These are phyloP conservation scores for Eruca vesicaria DNA, from an alignment of 441 rosid species.

Conservation along the genomic window DNA sequence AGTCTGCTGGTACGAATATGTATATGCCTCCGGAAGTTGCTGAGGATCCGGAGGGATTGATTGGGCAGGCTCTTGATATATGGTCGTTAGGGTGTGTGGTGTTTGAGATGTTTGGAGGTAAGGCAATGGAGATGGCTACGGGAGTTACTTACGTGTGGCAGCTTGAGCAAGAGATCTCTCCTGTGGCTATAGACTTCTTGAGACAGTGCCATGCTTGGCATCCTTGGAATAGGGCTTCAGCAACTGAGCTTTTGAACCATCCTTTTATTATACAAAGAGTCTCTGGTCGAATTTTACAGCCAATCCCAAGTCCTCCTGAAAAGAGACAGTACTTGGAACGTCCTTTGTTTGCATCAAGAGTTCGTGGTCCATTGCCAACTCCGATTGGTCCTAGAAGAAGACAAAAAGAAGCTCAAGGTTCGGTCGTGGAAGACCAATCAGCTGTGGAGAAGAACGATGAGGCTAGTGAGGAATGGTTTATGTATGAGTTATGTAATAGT, in stretches of 20 bases:
- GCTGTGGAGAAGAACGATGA: background rate
- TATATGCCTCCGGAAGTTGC: background rate
- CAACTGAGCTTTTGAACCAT: conserved; percentile 2
- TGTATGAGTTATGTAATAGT: background rate
- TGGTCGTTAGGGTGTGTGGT: background rate
- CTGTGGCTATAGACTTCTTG: background rate
- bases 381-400: background rate
- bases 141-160: background rate
- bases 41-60: background rate
- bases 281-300: background rate
- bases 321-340: background rate
- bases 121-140: background rate
- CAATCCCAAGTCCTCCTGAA: background rate
- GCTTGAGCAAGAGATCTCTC: background rate
- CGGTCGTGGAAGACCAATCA: background rate
- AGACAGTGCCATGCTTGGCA: background rate
- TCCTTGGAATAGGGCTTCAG: background rate
- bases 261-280: conserved; percentile 5
- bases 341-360: background rate
- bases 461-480: background rate
- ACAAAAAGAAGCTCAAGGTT: background rate
- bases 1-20: background rate
- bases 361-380: background rate
- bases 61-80: background rate
- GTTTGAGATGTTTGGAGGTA: background rate